Percentiles rank a stretch among this genome's conserved stretches.
These are phyloP conservation scores for Plasmodiophora brassicae DNA, from an alignment of 208 protist species.

Conservation along the genomic window DNA sequence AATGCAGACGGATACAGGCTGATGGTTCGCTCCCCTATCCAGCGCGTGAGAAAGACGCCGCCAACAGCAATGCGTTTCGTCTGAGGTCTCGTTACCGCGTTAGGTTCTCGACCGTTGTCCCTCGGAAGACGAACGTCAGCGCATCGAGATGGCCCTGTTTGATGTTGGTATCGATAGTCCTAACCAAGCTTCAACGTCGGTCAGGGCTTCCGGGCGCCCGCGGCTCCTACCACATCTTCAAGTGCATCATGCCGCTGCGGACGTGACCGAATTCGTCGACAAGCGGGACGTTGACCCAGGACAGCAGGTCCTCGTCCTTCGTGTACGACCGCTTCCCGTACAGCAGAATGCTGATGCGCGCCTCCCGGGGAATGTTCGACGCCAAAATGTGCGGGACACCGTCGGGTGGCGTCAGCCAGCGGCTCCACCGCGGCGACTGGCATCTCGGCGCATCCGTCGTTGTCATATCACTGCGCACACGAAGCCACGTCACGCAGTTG, in stretches of 20 bases:
- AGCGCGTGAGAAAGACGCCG: background rate
- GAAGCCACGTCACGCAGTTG: background rate
- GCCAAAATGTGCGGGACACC: background rate
- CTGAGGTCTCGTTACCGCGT: no score
- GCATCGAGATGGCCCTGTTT: constrained; percentile 3
- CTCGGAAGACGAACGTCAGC: constrained; percentile 21
- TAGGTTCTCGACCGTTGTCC: constrained; percentile 27
- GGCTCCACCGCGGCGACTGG: background rate
- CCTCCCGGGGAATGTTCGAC: background rate
- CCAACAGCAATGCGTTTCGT: no score
- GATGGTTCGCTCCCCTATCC: background rate
- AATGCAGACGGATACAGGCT: background rate
- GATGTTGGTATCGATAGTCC: background rate
- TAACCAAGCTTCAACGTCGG: background rate
- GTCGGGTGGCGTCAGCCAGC: background rate
- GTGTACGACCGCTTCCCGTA: constrained; percentile 23
- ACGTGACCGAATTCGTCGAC: constrained; percentile 23
- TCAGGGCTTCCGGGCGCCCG: background rate
- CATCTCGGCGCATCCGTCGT: background rate
- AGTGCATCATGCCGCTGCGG: background rate
- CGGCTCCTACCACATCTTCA: constrained; percentile 12
- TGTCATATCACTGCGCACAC: background rate
- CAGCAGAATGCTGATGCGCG: constrained; percentile 18
- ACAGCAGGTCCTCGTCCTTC: constrained; percentile 16
- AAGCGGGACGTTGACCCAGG: constrained; percentile 3